phyloP scores from a whole-genome alignment of 208 protist genomes.

The Porcisia hertigi region DNA sequence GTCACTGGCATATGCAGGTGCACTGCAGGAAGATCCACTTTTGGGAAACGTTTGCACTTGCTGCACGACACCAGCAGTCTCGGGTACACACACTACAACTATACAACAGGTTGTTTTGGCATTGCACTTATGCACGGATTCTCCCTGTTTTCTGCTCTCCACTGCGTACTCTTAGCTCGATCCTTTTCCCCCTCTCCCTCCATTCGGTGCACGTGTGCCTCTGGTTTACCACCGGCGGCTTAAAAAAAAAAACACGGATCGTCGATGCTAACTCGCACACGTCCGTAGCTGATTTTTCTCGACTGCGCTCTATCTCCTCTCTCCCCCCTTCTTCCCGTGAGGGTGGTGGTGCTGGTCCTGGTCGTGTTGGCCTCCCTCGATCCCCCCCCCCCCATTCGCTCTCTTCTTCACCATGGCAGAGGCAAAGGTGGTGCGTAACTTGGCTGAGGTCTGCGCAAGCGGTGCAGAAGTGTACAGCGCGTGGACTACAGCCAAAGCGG shows the following conservation, averaged over 20 bases:
- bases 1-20: too few species aligned
- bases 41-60: not conserved
- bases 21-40: not conserved
- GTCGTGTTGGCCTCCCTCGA: too few species aligned
- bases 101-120: not conserved
- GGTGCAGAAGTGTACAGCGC: conserved; percentile 40
- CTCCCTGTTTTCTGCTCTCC: not conserved
- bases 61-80: not conserved
- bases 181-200: not conserved
- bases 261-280: not conserved
- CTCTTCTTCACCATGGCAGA: conserved; percentile 18
- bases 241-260: not conserved
- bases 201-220: not conserved
- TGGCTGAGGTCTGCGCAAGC: conserved; percentile 27
- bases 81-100: not conserved
- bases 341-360: too few species aligned
- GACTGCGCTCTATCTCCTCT: not conserved
- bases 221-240: not conserved
- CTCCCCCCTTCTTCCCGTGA: conserved; percentile 5
- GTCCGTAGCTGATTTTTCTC: not conserved
- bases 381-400: too few species aligned
- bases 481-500: conserved; percentile 37
- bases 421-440: conserved; percentile 13
- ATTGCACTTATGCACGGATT: not conserved
- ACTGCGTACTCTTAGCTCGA: not conserved